These are phyloP conservation scores for Picea sitchensis DNA, from an alignment of 75 land plant species.

Conservation along the genomic window DNA sequence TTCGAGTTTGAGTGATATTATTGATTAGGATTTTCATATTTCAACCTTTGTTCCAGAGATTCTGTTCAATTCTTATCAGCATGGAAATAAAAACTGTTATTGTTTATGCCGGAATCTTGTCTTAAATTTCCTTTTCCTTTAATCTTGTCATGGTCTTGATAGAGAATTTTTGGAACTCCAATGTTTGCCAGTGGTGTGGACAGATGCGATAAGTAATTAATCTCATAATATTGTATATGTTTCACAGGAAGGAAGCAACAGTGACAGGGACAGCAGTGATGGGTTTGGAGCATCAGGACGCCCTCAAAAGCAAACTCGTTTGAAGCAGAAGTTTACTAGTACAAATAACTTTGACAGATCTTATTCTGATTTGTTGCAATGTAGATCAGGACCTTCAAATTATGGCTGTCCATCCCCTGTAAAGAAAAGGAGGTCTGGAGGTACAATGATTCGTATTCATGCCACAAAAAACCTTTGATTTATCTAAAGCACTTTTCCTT, in stretches of 20 bases:
- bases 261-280: slow-evolving; percentile 64
- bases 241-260: slow-evolving; percentile 55
- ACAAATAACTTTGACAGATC: slow-evolving; percentile 28
- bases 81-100: neutral
- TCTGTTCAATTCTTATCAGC: neutral
- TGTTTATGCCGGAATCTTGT: neutral
- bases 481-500: neutral
- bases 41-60: neutral
- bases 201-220: neutral
- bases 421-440: slow-evolving; percentile 68
- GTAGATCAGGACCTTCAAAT: slow-evolving; percentile 31
- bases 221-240: neutral
- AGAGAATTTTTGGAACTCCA: too few species aligned
- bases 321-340: slow-evolving; percentile 22
- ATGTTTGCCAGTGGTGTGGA: too few species aligned
- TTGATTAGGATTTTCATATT: neutral
- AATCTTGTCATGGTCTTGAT: too few species aligned
- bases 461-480: neutral
- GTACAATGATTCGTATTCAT: slow-evolving; percentile 13
- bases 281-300: slow-evolving; percentile 21
- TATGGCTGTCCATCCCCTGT: slow-evolving; percentile 74
- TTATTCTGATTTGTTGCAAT: slow-evolving; percentile 22
- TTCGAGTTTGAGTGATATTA: neutral
- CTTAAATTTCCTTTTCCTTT: too few species aligned
- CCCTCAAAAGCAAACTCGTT: slow-evolving; percentile 37